These are phyloP conservation scores for Pseudozyma pruni DNA, from an alignment of 1,284 basidiomycete genomes.

Conservation along the genomic window DNA sequence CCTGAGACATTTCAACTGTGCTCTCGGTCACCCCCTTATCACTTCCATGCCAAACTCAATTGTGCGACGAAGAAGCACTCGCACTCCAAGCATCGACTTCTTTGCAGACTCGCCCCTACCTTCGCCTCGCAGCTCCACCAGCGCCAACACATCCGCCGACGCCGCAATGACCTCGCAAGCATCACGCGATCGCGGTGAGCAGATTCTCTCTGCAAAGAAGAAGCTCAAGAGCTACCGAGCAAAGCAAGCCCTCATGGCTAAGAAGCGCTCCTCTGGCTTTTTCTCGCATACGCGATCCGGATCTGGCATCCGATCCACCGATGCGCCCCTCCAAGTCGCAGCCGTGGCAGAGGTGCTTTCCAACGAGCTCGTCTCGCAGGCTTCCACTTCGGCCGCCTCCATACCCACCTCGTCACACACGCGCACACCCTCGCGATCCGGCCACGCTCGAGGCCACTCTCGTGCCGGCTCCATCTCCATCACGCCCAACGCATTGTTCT, in stretches of 20 bases:
- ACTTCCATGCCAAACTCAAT: slow-evolving; percentile 10
- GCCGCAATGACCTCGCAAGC: slow-evolving; percentile 8
- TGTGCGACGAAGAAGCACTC: slow-evolving; percentile 4
- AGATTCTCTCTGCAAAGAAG: slow-evolving; percentile 59
- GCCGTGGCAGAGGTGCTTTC: slow-evolving; percentile 27
- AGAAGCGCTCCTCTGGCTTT: slow-evolving; percentile 39
- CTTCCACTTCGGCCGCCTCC: slow-evolving; percentile 21
- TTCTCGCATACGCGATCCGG: slow-evolving; percentile 29
- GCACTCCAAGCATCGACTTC: slow-evolving; percentile 14
- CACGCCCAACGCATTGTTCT: slow-evolving; percentile 30
- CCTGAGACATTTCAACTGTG: background rate
- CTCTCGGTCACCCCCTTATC: background rate
- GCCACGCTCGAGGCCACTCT: slow-evolving; percentile 55
- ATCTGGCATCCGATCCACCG: slow-evolving; percentile 15
- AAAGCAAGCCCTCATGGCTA: slow-evolving; percentile 57
- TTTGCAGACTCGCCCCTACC: background rate
- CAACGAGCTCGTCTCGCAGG: slow-evolving; percentile 36
- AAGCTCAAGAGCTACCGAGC: slow-evolving; percentile 64
- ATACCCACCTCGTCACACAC: slow-evolving; percentile 14
- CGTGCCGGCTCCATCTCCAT: slow-evolving; percentile 57
- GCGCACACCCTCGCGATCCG: slow-evolving; percentile 39
- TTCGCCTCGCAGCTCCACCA: background rate
- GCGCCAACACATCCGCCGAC: slow-evolving; percentile 2
- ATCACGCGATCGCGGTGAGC: slow-evolving; percentile 46
- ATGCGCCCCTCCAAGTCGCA: slow-evolving; percentile 5